Conservation (phyloP, 139 green algal genomes). For the Pleodorina starrii region DNA sequence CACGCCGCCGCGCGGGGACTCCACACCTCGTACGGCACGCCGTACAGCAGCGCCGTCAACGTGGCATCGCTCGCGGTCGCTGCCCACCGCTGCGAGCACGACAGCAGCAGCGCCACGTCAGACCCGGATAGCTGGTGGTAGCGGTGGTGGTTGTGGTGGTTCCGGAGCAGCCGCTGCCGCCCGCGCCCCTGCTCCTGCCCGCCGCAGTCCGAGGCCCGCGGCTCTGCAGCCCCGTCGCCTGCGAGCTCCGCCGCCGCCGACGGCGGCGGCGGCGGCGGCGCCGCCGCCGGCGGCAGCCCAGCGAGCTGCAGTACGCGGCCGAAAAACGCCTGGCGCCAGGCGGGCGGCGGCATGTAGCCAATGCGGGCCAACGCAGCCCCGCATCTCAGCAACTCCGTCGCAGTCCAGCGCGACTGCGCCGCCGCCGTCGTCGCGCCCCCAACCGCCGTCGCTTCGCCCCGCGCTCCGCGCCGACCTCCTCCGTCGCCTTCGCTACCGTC, state of each 20-base stretch:
- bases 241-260: too few relatives aligned
- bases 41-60: constrained; percentile 20
- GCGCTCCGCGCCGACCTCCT: too few relatives aligned
- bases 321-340: constrained; percentile 21
- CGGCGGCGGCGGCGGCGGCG: background rate
- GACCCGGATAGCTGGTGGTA: background rate
- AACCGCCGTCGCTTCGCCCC: background rate
- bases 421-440: background rate
- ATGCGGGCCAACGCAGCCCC: background rate
- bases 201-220: too few relatives aligned
- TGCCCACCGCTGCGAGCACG: background rate
- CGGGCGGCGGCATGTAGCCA: background rate
- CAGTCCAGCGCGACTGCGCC: background rate
- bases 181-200: too few relatives aligned
- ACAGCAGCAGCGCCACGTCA: constrained; percentile 31
- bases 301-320: background rate
- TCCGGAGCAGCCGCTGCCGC: background rate
- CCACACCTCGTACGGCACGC: background rate
- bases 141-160: too few relatives aligned
- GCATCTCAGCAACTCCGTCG: background rate
- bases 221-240: too few relatives aligned
- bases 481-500: background rate
- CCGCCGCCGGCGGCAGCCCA: background rate
- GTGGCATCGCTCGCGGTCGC: constrained; percentile 11
- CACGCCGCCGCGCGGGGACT: background rate